Base-by-base conservation (phyloP, 2,329 filamentous ascomycete genomes). In the Pestalotiopsis sp. region DNA sequence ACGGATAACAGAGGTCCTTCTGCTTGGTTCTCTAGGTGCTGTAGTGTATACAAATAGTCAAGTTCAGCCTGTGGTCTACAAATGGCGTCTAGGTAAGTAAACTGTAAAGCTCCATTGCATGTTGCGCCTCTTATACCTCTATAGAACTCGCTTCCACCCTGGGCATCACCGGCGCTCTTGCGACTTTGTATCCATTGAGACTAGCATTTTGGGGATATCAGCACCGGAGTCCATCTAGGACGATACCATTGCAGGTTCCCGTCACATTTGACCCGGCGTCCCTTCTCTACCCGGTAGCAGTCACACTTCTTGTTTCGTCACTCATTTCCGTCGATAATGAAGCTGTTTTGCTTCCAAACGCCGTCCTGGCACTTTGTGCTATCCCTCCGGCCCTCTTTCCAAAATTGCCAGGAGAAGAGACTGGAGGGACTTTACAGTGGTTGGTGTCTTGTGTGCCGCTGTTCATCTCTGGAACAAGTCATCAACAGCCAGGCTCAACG, bases 221-320 rank as follows among this genome's bases (percentile, higher is more conserved):
- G 23, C 79, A 80, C 27, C 77, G 79, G 20, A 77, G 72, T 4
- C 79, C 84, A 3, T 79, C 79, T n/a, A 79, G 71, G 36, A 73
- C 71, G 68, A 72, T 84, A 38, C 81, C 83, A 1, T 74, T 91
- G 45, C 77, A 77, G 38, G 83, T 97, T 49, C 94, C 94, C 0
- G 82, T 89, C 3, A 86, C 88, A n/a, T 97, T 98, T 79, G 95
- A 98, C 76, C 95, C 94, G 2, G 95, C 95, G 6, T 93, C 95
- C 12, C 85, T 97, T n/a, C 80, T 98, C 68, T 98, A 98, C 77
- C 95, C 95, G 20, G 87, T 92, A 5, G 81, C 91, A 2, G 85
- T 97, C 38, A 93, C 95, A 0, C 81, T 95, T 17, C 85, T 95
- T 60, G 91, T 96, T 36, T 90, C 94, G 1, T 83, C 96, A 4